These are phyloP conservation scores for Austropuccinia psidii DNA, from an alignment of 1,284 basidiomycete species.

Conservation along the genomic window DNA sequence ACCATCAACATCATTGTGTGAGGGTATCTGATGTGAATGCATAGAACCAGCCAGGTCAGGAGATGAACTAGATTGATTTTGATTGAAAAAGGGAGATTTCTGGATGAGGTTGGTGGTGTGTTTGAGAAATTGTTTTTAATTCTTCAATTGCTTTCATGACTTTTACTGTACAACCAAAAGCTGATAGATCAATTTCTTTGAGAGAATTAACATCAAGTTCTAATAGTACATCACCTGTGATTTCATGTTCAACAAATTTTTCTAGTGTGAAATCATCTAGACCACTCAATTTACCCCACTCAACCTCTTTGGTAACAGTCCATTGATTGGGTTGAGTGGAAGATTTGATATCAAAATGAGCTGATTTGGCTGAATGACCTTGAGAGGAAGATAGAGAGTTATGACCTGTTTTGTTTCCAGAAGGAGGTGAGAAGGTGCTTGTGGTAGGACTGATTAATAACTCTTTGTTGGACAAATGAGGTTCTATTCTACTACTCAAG, in stretches of 20 bases:
- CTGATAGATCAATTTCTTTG: conserved; percentile 90
- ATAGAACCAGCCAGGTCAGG: conserved; percentile 52
- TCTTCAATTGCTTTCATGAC: conserved; percentile 93
- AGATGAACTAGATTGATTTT: too few relatives aligned
- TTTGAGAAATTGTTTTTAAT: conserved; percentile 49
- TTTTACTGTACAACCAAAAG: conserved; percentile 87
- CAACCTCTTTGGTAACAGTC: conserved; percentile 79
- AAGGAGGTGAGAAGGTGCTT: conserved; percentile 28
- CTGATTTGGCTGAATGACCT: background rate
- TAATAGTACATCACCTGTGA: conserved; percentile 89
- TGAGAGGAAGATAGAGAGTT: conserved; percentile 13
- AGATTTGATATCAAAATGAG: background rate
- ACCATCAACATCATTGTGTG: background rate
- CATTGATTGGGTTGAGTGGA: conserved; percentile 60
- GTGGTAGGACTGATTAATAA: conserved; percentile 27
- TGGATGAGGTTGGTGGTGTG: background rate
- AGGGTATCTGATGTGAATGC: conserved; percentile 49
- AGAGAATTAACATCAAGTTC: conserved; percentile 86
- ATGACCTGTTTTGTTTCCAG: conserved; percentile 11
- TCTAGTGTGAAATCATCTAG: conserved; percentile 74
- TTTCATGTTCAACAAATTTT: conserved; percentile 95
- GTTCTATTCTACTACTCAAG: conserved; percentile 15
- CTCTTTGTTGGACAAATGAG: background rate
- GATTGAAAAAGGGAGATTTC: too few relatives aligned
- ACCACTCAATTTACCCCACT: conserved; percentile 75